Base-by-base conservation (phyloP, 805 yeast species). In the Schwanniomyces yamadae region DNA sequence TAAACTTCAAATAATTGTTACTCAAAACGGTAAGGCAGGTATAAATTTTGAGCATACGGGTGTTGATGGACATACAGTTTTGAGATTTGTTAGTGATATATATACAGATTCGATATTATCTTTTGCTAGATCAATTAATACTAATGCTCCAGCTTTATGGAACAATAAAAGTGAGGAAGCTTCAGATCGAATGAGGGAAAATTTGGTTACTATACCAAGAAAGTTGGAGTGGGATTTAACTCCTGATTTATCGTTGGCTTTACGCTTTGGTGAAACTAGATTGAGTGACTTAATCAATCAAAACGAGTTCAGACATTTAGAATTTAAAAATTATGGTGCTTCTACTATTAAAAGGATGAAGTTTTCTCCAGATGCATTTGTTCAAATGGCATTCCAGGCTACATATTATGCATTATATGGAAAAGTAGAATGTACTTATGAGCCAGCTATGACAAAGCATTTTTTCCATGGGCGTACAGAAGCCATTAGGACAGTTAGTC, bases 21-120 rank as follows among this genome's bases (percentile, higher is more conserved):
- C 96, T 4, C 78, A 80, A 56, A 87, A 89, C 59, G 95, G 95
- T 16, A 84, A 85, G 59, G 96, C 93, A 2, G 97, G 97, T 19
- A 81, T 89, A 46, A 89, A 90, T 59, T 89, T 89, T 55, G 97
- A 89, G 54, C 93, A 89, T 54, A 84, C 97, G 0, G 96, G 96
- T 48, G 95, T 89, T 18, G 97, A 89, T 61, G 97, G 97, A 38
- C 96, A 89, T 59, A 89, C 97, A 0, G 95, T 89, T 4, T 66
- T 89, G 46, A 66, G 96, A 45, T 83, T 84, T 66, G 95, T 88
- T 10, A 79, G 88, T 25, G 96, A 89, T 59, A 84, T 89, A 37
- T 89, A 89, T 57, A 89, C 96, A 0, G 97, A 89, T 57, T 83
- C 95, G 1, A 87, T 89, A 35, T 66, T 89, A 42, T 75, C 90